Evolutionary conservation across 2,329 filamentous ascomycete species (phyloP), one percentile per base, ranked within the genome.

Genomic region (Corynespora cassiicola): DNA sequence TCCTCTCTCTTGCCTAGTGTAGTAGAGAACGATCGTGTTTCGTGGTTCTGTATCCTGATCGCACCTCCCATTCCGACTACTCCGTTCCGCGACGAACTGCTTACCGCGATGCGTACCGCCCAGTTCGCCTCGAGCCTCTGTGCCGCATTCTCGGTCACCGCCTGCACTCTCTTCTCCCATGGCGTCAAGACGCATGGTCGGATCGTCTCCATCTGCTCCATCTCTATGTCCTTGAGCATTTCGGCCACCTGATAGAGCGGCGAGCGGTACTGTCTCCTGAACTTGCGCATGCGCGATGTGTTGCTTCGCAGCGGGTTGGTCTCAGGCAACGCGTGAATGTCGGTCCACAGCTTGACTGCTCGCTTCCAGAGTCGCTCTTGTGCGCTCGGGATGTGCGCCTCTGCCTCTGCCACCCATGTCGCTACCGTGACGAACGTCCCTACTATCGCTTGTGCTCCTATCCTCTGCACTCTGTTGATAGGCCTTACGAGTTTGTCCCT

Each of bases 21-120:
- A 16, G 31, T 34, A 11, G 37, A 45, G 42, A 45, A 45, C 10
- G 34, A 38, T 27, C 12, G 34, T 10, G 12, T 43, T 31, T 44
- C 27, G 25, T 42, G 28, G 18, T 30, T 37, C 20, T 42, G 39
- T 23, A 37, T 37, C 14, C 25, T 42, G 28, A 37, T 37, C 23
- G 39, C 39, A 15, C 39, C 39, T 28, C 39, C 39, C 33, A 42
- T 42, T 33, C 39, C 18, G 16, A 42, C 39, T 37, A 37, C 33
- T 32, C 39, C 18, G 29, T 42, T 42, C 17, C 27, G 39, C 33
- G 33, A 17, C 23, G 33, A 42, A 21, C 39, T 39, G 31, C 41
- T 44, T 33, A 44, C 36, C 2, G 41, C 41, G 23, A 44, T 45
- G 42, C 33, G 42, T 41, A 45, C 42, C 11, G 33, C 42, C 28